These are phyloP conservation scores for Nothomitra cinnamomea DNA, from an alignment of 2,329 filamentous ascomycete species.

Conservation along the genomic window DNA sequence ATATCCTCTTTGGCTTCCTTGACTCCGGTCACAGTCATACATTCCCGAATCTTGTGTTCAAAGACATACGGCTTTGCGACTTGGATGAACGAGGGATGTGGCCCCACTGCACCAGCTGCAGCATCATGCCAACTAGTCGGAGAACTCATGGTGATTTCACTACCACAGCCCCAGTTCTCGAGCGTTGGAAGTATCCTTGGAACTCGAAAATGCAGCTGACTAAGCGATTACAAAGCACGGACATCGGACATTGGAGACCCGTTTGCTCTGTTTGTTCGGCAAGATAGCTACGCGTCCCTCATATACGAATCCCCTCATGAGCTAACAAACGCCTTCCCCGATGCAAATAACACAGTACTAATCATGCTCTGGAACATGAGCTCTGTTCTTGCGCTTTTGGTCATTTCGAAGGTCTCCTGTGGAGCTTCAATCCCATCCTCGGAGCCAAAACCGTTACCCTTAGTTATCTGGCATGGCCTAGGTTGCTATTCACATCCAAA, in stretches of 20 bases:
- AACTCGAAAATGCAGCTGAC: background rate
- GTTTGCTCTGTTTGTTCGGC: background rate
- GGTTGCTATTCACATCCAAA: slow-evolving; percentile 22
- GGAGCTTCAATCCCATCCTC: background rate
- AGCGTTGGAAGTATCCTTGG: background rate
- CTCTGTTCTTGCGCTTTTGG: background rate
- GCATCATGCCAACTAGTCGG: background rate
- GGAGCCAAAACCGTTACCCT: slow-evolving; percentile 45
- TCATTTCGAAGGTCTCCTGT: background rate
- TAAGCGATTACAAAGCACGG: background rate
- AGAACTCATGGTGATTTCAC: background rate
- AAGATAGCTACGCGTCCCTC: background rate
- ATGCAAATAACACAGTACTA: background rate
- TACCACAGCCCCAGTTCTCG: no score
- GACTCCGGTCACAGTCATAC: slow-evolving; percentile 50
- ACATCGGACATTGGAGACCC: no score
- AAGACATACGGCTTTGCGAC: slow-evolving; percentile 61
- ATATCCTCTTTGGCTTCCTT: slow-evolving; percentile 65
- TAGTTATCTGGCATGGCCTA: slow-evolving; percentile 90
- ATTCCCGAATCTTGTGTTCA: slow-evolving; percentile 61
- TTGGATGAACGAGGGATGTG: slow-evolving; percentile 46
- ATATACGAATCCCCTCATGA: background rate
- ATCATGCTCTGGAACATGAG: background rate
- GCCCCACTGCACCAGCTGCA: slow-evolving; percentile 23
- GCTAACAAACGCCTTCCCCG: background rate